Evolutionary conservation across 2,329 filamentous ascomycete genomes (phyloP), one percentile per base, ranked within the genome.

Genomic region (Calycina herbarum): DNA sequence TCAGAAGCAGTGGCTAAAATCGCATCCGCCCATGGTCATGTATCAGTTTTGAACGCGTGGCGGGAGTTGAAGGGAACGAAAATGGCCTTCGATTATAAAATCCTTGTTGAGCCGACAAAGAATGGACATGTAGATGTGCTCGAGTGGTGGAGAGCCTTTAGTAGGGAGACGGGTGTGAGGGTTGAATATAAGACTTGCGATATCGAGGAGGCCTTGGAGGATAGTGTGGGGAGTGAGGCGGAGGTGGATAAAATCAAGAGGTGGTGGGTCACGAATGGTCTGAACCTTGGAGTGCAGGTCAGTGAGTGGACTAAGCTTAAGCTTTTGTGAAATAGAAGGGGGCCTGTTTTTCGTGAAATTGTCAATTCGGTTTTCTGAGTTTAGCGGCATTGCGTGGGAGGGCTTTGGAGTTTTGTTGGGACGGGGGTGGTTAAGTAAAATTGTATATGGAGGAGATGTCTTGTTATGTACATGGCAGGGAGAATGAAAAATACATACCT

Each of bases 161-260:
- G 59, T 81, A 65, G 73, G 31, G 27, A 61, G 10, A 82, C 79
- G 42, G 87, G 88, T 0, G 83, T 94, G 71, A 85, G 86, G 62
- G 93, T 97, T 31, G 93, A 96, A 77, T 97, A 97, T 78, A 94
- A 94, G 77, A 96, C 93, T 0, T 97, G 93, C 77, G 93, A 96
- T 77, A 95, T 98, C 67, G 94, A 97, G 76, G 94, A 97, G 78
- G 94, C 94, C 0, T 83, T 97, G 48, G 94, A 97, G 76, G 94
- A 97, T 76, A 92, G 92, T 27, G 86, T 94, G 60, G 86, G 85
- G 8, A 73, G 69, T 62, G 72, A 73, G 3, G 78, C 82, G 4
- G 88, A 90, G 63, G 90, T 93, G 68, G 86, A 88, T 69, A 84
- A 85, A 45, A 92, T 96, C 20, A 82, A 92, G 64, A 83, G 85